Evolutionary conservation across 1,284 basidiomycete species (phyloP), one percentile per base, ranked within the genome.

Genomic region (Pseudozyma sp.): DNA sequence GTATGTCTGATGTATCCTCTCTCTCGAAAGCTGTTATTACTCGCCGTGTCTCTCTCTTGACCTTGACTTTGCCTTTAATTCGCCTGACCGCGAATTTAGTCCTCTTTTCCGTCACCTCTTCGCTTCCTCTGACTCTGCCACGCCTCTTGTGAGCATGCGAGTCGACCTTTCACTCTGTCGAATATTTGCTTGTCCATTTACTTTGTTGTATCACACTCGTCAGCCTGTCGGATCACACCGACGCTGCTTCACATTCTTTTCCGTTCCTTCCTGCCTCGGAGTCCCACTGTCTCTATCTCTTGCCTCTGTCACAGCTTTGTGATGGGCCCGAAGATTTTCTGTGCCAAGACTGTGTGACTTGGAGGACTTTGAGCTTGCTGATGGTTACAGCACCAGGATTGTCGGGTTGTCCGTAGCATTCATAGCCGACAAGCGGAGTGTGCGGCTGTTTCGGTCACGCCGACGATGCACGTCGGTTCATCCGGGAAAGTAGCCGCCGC

Each of bases 121-220:
- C 13, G 14, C n/a, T 35, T 35, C 9, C 19, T 3, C 19, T 3
- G 50, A 62, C 53, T 62, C 59, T 62, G 59, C 59, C 59, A 55
- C 53, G 12, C 13, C 16, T 34, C 11, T n/a, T 16, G 53, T 51
- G 52, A 48, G 59, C 59, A 62, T 62, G 19, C 52, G 59, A 62
- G 52, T 55, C 52, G 39, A 31, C 21, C 12, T 49, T 47, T 34
- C 21, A n/a, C 16, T 52, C 42, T 19, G 40, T n/a, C 38, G 19
- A 19, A 25, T 14, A 3, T 3, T 10, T 19, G n/a, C 14, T 21
- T 38, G 38, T 52, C 40, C 44, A 10, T 35, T 13, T 51, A 52
- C 21, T 35, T 52, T 21, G 36, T 49, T 52, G 45, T 50, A 60
- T 53, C 19, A 35, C 42, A 53, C 5, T 10, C 18, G 42, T 43